Percentiles rank a stretch among this genome's conserved stretches.
Conservation (phyloP, 257 asterid species). For the Gynochthodes officinalis region DNA sequence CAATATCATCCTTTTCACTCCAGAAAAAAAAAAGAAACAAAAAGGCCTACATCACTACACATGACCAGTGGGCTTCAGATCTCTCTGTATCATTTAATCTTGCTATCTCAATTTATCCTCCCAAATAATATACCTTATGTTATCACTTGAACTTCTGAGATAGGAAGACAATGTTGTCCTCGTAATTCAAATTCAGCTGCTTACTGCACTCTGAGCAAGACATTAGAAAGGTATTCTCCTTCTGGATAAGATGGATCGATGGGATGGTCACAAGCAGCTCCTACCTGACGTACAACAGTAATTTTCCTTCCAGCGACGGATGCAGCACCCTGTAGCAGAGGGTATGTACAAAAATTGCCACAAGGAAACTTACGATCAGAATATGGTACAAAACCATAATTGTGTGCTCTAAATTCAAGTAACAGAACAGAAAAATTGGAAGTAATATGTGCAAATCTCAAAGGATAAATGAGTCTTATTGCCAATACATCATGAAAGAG, state of each 20-base stretch:
- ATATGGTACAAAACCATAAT: not conserved
- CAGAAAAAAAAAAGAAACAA: no score
- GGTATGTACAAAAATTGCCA: not conserved
- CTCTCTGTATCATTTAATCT: no score
- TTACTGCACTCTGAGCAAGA: slow-evolving; percentile 66
- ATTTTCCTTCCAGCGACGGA: slow-evolving; percentile 75
- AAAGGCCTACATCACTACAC: no score
- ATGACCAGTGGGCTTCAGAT: no score
- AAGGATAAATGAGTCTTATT: not conserved
- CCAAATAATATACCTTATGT: not conserved
- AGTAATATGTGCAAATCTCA: not conserved
- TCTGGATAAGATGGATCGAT: slow-evolving; percentile 80
- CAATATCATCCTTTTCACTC: no score
- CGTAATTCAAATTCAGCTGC: not conserved
- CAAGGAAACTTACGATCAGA: not conserved
- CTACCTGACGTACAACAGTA: slow-evolving; percentile 66
- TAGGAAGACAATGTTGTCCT: not conserved
- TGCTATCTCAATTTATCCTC: no score
- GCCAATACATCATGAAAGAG: not conserved
- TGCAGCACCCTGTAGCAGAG: slow-evolving; percentile 64
- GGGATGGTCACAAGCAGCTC: slow-evolving; percentile 91
- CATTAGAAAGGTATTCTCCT: slow-evolving; percentile 77
- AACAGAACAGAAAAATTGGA: slow-evolving; percentile 31
- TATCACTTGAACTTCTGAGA: not conserved
- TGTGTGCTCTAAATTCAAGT: not conserved